A percentile compares a stretch with the other conserved stretches of the same genome.
Evolutionary conservation across 257 asterid species (phyloP).

Genomic region (Solanum lycopersicoides): DNA sequence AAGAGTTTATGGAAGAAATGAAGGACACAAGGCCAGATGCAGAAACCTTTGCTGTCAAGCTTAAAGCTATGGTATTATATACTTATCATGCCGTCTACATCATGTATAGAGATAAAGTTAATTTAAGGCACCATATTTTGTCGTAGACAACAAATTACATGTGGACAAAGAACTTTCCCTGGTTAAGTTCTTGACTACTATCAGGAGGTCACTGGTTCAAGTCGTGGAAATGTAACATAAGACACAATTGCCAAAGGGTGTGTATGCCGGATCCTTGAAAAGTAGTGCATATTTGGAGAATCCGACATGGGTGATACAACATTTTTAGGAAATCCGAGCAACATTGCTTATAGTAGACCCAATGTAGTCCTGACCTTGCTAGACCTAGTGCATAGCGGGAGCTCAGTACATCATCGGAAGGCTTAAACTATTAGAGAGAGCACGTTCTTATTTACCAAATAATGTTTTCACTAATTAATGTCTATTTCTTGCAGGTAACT

Average conservation of each 20-base stretch:
- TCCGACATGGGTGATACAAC: not conserved
- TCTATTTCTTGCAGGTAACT: slow-evolving; percentile 37
- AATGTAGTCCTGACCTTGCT: not conserved
- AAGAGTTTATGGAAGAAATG: slow-evolving; percentile 55
- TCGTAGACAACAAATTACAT: not conserved
- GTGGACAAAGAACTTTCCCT: not conserved
- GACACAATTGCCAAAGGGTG: not conserved
- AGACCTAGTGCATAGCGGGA: not conserved
- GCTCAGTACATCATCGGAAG: not conserved
- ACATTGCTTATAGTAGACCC: not conserved
- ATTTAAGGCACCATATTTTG: not conserved
- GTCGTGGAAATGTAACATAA: not conserved
- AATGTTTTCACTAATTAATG: not conserved
- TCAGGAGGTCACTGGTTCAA: not conserved
- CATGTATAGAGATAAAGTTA: not conserved
- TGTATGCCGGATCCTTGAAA: not conserved
- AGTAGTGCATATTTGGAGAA: not conserved
- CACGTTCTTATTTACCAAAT: not conserved
- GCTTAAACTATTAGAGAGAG: not conserved
- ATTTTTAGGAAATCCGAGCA: not conserved
- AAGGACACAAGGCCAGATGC: slow-evolving; percentile 53
- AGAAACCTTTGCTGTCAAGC: slow-evolving; percentile 64
- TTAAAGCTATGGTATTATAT: slow-evolving; percentile 61
- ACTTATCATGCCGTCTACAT: not conserved
- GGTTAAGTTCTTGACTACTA: not conserved